These are phyloP conservation scores for Lachancea thermotolerans DNA, from an alignment of 805 yeast species.

Conservation along the genomic window DNA sequence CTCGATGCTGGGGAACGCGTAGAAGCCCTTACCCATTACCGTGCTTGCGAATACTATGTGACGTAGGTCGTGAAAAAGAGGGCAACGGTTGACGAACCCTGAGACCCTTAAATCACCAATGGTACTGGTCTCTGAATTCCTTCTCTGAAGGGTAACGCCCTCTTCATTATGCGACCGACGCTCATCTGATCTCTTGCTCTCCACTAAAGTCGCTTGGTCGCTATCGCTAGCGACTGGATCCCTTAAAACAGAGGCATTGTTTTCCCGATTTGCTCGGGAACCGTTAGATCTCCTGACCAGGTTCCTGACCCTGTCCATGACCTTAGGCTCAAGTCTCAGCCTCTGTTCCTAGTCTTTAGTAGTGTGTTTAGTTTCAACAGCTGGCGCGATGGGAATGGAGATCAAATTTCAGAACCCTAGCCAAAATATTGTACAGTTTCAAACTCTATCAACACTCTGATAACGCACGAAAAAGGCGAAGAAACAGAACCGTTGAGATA, in stretches of 20 bases:
- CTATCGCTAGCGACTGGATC: constrained; percentile 6
- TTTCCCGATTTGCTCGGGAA: background rate
- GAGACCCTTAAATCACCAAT: constrained; percentile 24
- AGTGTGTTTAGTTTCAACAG: background rate
- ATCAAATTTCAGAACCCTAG: background rate
- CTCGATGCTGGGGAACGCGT: constrained; percentile 33
- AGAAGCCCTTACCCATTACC: constrained; percentile 33
- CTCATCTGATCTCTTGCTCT: background rate
- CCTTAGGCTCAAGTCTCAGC: background rate
- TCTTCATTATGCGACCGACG: background rate
- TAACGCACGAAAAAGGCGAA: no score
- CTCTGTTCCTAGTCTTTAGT: background rate
- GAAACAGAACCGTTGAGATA: background rate
- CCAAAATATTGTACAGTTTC: background rate
- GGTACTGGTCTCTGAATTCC: constrained; percentile 21
- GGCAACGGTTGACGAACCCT: constrained; percentile 29
- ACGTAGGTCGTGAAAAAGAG: constrained; percentile 22
- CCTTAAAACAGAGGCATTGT: background rate
- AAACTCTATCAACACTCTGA: background rate
- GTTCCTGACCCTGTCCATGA: constrained; percentile 3
- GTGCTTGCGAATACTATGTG: constrained; percentile 31
- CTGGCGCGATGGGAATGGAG: background rate
- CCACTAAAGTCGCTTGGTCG: constrained; percentile 16
- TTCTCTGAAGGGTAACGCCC: constrained; percentile 14
- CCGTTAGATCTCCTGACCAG: background rate